A percentile compares a stretch with the other conserved stretches of the same genome.
Conservation (phyloP, 352 stramenopile genomes). For the Phytophthora vignae region DNA sequence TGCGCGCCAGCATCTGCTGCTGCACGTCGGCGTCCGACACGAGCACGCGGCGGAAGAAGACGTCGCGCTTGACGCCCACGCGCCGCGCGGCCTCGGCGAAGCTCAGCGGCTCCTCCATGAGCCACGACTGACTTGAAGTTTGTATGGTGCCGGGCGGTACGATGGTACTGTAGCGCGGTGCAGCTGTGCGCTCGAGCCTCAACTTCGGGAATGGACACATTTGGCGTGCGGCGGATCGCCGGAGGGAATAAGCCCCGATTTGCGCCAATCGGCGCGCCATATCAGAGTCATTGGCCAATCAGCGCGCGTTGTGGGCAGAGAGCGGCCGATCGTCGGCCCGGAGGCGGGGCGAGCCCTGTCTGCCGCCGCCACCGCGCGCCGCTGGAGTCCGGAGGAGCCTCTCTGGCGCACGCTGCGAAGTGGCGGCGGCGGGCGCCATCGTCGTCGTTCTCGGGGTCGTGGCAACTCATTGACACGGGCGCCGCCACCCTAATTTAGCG, state of each 20-base stretch:
- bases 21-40: constrained; percentile 71
- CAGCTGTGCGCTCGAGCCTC: constrained; percentile 29
- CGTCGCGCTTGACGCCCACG: constrained; percentile 76
- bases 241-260: neutral
- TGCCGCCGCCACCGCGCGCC: constrained; percentile 21
- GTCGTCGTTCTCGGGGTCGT: no score
- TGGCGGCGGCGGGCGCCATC: constrained; percentile 10
- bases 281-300: constrained; percentile 28
- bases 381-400: constrained; percentile 22
- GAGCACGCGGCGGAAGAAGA: constrained; percentile 83
- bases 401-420: constrained; percentile 36
- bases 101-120: constrained; percentile 39
- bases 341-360: constrained; percentile 20
- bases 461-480: neutral
- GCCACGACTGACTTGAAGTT: constrained; percentile 35
- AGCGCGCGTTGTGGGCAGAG: constrained; percentile 12
- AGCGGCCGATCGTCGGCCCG: constrained; percentile 11
- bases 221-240: constrained; percentile 29
- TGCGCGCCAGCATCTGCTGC: constrained; percentile 61
- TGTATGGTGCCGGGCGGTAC: constrained; percentile 19
- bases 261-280: constrained; percentile 25
- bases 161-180: neutral
- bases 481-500: neutral
- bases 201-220: constrained; percentile 59
- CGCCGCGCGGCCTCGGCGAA: constrained; percentile 57